phyloP scores from a whole-genome alignment of 495 filamentous ascomycete species.

The Penicillium maclennaniae region DNA sequence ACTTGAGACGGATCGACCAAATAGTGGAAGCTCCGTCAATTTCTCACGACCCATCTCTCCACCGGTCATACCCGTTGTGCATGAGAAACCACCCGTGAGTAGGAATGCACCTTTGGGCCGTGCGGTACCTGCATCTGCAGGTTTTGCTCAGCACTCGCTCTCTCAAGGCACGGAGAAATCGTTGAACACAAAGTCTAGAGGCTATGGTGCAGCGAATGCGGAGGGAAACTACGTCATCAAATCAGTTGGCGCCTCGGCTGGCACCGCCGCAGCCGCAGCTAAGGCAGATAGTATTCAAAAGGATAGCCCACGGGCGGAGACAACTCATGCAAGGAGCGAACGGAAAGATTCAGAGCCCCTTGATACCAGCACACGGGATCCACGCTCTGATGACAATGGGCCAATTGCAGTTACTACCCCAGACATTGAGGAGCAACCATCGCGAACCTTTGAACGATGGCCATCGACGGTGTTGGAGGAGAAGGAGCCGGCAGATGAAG shows the following conservation, averaged over 20 bases:
- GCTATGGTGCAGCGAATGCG: slow-evolving; percentile 29
- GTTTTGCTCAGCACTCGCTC: slow-evolving; percentile 32
- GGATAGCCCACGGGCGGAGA: slow-evolving; percentile 2
- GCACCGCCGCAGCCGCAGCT: slow-evolving; percentile 36
- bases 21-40: slow-evolving; percentile 69
- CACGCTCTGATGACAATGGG: background rate
- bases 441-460: slow-evolving; percentile 43
- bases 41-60: slow-evolving; percentile 61
- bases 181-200: slow-evolving; percentile 50
- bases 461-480: slow-evolving; percentile 63
- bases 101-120: slow-evolving; percentile 13
- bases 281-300: slow-evolving; percentile 24
- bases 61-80: slow-evolving; percentile 16
- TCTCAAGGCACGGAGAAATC: slow-evolving; percentile 46
- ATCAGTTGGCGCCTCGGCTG: slow-evolving; percentile 31
- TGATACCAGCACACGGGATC: background rate
- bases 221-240: slow-evolving; percentile 43
- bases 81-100: slow-evolving; percentile 16
- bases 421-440: slow-evolving; percentile 9
- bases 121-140: slow-evolving; percentile 19
- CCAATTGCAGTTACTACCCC: background rate
- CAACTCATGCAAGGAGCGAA: slow-evolving; percentile 6
- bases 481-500: slow-evolving; percentile 44
- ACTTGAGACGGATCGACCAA: slow-evolving; percentile 51
- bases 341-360: background rate